Evolutionary conservation across 768 basidiomycete species (phyloP).

Genomic region (Nidularia sp.): DNA sequence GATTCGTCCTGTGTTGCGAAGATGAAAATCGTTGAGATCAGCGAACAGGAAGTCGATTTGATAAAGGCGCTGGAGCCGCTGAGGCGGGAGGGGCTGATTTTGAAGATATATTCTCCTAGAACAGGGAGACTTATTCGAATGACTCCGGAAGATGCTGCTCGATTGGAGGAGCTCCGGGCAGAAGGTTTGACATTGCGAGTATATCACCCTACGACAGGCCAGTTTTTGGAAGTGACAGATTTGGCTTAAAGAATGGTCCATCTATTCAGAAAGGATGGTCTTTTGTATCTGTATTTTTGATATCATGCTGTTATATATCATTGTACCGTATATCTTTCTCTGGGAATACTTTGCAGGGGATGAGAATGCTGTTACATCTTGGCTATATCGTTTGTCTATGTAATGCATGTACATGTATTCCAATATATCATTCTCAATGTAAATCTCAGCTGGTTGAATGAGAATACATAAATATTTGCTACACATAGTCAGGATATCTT

Average conservation of each 20-base stretch:
- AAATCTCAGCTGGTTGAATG: no score
- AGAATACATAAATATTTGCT: no score
- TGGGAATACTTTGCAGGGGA: no score
- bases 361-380: no score
- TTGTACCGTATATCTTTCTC: no score
- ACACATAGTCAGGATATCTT: no score
- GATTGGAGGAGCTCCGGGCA: conserved; percentile 6
- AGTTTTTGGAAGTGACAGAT: conserved; percentile 6
- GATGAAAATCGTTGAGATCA: conserved; percentile 11
- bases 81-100: conserved; percentile 10
- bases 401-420: no score
- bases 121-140: conserved; percentile 5
- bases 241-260: not conserved
- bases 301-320: no score
- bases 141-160: conserved; percentile 8
- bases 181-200: conserved; percentile 11
- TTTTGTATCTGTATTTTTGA: no score
- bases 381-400: no score
- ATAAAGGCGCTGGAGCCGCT: conserved; percentile 6
- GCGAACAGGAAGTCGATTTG: conserved; percentile 7
- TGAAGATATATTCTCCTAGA: conserved; percentile 10
- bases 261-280: no score
- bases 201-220: conserved; percentile 9
- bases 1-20: not conserved
- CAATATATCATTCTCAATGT: no score